A percentile compares a stretch with the other conserved stretches of the same genome.
Evolutionary conservation across 2,329 filamentous ascomycete genomes (phyloP).

Genomic region (Xylaria sp.): DNA sequence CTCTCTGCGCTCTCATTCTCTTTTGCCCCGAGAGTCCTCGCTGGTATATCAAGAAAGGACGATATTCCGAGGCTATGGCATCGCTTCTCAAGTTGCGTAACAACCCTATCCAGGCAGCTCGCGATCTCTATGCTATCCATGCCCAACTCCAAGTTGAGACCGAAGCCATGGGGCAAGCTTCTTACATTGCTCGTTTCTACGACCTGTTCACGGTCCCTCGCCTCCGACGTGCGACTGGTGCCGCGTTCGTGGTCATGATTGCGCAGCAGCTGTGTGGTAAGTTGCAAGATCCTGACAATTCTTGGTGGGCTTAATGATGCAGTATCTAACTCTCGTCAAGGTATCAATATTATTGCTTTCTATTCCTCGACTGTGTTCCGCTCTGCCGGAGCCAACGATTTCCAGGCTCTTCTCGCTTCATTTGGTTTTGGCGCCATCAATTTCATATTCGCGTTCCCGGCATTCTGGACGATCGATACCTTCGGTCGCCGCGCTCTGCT

Average conservation of each 20-base stretch:
- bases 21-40: slow-evolving; percentile 73
- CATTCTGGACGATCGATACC: slow-evolving; percentile 73
- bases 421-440: slow-evolving; percentile 74
- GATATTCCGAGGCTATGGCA: slow-evolving; percentile 68
- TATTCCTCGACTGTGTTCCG: slow-evolving; percentile 73
- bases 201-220: slow-evolving; percentile 76
- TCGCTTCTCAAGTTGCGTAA: slow-evolving; percentile 65
- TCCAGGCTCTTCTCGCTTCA: slow-evolving; percentile 68
- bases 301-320: background rate
- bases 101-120: slow-evolving; percentile 65
- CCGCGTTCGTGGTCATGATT: slow-evolving; percentile 83
- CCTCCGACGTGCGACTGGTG: slow-evolving; percentile 75
- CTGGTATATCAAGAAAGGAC: slow-evolving; percentile 73
- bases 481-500: slow-evolving; percentile 69
- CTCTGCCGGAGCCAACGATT: slow-evolving; percentile 64
- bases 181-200: slow-evolving; percentile 69
- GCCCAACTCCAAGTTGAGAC: slow-evolving; percentile 71
- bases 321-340: slow-evolving; percentile 22
- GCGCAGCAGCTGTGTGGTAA: slow-evolving; percentile 73
- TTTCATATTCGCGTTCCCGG: slow-evolving; percentile 71
- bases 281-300: slow-evolving; percentile 2
- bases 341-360: slow-evolving; percentile 78
- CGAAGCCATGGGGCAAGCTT: slow-evolving; percentile 60
- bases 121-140: slow-evolving; percentile 72
- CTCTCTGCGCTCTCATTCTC: slow-evolving; percentile 68